Evolutionary conservation across 371 early-diverging fungal genomes (phyloP).

Genomic region (Mucor racemosus): DNA sequence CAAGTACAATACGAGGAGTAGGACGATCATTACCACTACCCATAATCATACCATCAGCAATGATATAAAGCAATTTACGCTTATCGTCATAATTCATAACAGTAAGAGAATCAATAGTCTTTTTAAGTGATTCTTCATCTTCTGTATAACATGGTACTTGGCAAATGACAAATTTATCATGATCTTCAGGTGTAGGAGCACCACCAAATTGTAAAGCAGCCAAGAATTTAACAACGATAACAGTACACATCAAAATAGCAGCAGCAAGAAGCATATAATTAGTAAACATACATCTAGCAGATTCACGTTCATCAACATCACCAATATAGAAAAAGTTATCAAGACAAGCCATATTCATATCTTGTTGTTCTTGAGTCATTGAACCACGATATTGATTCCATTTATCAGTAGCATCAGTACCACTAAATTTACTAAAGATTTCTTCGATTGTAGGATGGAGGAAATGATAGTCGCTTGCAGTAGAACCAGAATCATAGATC

Average conservation of each 20-base stretch:
- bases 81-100: slow-evolving; percentile 92
- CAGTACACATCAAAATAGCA: slow-evolving; percentile 78
- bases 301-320: slow-evolving; percentile 83
- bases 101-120: slow-evolving; percentile 96
- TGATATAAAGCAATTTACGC: slow-evolving; percentile 92
- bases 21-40: slow-evolving; percentile 96
- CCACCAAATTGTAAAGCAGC: slow-evolving; percentile 88
- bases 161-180: slow-evolving; percentile 86
- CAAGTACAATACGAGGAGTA: slow-evolving; percentile 96
- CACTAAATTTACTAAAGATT: slow-evolving; percentile 72
- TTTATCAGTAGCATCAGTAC: slow-evolving; percentile 67
- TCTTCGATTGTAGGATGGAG: slow-evolving; percentile 59
- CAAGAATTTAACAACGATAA: slow-evolving; percentile 92
- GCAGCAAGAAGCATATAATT: slow-evolving; percentile 86
- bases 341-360: slow-evolving; percentile 69
- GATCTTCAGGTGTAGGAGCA: slow-evolving; percentile 78
- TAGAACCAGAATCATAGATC: slow-evolving; percentile 45
- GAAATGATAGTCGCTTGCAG: slow-evolving; percentile 51
- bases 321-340: slow-evolving; percentile 89
- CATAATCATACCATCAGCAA: slow-evolving; percentile 93
- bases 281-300: slow-evolving; percentile 83
- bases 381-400: slow-evolving; percentile 55
- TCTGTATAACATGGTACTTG: slow-evolving; percentile 98
- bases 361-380: slow-evolving; percentile 43
- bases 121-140: slow-evolving; percentile 89